phyloP scores from a whole-genome alignment of 2,329 filamentous ascomycete species.

The Colletotrichum karsti region DNA sequence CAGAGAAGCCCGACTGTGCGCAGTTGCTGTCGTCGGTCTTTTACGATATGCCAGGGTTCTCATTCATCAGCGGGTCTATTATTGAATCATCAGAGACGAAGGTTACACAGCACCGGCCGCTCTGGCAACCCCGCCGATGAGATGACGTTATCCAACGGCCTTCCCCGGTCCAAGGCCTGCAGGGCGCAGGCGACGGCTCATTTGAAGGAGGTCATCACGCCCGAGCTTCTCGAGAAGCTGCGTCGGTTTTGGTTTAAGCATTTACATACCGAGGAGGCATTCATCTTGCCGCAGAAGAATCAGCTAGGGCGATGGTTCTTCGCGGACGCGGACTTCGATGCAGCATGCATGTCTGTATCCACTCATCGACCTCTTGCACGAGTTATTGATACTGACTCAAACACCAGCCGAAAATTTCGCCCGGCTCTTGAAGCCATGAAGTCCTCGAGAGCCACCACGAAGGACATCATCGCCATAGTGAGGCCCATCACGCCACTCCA shows the following conservation, averaged over 20 bases:
- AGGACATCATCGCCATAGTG: conserved; percentile 38
- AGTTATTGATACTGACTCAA: background rate
- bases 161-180: conserved; percentile 22
- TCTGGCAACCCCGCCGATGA: background rate
- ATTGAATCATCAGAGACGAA: background rate
- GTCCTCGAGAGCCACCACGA: conserved; percentile 34
- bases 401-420: conserved; percentile 39
- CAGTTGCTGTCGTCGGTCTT: background rate
- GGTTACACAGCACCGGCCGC: background rate
- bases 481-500: conserved; percentile 39
- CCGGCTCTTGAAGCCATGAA: conserved; percentile 44
- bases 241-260: conserved; percentile 50
- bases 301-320: conserved; percentile 44
- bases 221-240: conserved; percentile 38
- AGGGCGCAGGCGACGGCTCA: conserved; percentile 18
- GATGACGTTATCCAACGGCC: conserved; percentile 2
- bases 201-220: conserved; percentile 35
- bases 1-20: conserved; percentile 3
- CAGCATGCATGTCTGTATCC: conserved; percentile 39
- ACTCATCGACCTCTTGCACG: background rate
- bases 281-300: conserved; percentile 35
- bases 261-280: conserved; percentile 34
- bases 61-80: background rate
- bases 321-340: conserved; percentile 43
- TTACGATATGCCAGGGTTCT: background rate